Evolutionary conservation across 768 basidiomycete species (phyloP).

Genomic region (Rhizopogon vinicolor): DNA sequence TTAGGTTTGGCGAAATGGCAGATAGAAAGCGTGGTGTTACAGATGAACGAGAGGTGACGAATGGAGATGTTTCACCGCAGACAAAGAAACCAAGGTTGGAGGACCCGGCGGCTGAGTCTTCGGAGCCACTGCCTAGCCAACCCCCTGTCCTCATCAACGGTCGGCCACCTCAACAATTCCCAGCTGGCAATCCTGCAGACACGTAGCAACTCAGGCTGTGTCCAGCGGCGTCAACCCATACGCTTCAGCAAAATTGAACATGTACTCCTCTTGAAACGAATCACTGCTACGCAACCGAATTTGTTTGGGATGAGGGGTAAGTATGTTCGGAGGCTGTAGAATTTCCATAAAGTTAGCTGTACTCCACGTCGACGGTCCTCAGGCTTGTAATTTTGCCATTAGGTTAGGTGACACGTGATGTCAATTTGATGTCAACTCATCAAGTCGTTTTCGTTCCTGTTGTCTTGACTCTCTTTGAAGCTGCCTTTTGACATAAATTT

Average conservation of each 20-base stretch:
- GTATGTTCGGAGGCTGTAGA: background rate
- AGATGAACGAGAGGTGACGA: slow-evolving; percentile 6
- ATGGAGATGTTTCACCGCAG: slow-evolving; percentile 12
- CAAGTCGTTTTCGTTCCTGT: too few species aligned
- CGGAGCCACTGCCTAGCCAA: background rate
- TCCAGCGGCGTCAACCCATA: background rate
- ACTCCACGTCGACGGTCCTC: background rate
- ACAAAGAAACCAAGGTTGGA: slow-evolving; percentile 23
- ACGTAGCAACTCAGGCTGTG: background rate
- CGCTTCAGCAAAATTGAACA: background rate
- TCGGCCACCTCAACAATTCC: slow-evolving; percentile 26
- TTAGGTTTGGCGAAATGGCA: slow-evolving; percentile 8
- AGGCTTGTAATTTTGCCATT: background rate
- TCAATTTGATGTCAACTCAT: too few species aligned
- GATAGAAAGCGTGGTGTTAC: slow-evolving; percentile 21
- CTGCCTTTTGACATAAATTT: too few species aligned
- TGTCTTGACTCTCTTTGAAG: too few species aligned
- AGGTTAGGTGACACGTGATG: background rate
- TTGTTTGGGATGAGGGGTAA: background rate
- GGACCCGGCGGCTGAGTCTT: background rate
- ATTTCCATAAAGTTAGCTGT: background rate
- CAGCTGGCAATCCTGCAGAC: slow-evolving; percentile 15
- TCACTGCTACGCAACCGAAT: background rate
- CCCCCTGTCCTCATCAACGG: slow-evolving; percentile 22
- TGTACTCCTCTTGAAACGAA: too few species aligned